Evolutionary conservation across 257 asterid species (phyloP).

Genomic region (Nicotiana tabacum): DNA sequence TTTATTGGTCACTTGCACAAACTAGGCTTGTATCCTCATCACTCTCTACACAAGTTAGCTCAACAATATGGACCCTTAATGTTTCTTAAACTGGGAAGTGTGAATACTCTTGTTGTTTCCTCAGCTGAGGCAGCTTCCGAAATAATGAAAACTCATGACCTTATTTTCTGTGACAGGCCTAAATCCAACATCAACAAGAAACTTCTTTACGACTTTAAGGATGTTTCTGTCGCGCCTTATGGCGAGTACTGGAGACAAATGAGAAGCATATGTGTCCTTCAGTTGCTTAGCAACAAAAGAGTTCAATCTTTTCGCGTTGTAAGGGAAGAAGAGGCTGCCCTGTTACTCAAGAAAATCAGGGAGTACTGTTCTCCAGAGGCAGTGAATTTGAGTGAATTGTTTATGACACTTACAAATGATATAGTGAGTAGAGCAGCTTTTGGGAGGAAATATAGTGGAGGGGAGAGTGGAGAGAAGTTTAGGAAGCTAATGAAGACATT

Average conservation of each 20-base stretch:
- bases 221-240: conserved; percentile 30
- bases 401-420: conserved; percentile 29
- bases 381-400: conserved; percentile 25
- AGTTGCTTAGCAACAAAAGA: conserved; percentile 36
- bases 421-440: conserved; percentile 36
- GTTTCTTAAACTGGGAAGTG: conserved; percentile 37
- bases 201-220: conserved; percentile 20
- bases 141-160: conserved; percentile 42
- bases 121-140: conserved; percentile 40
- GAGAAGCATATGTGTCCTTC: conserved; percentile 37
- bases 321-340: conserved; percentile 36
- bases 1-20: conserved; percentile 42
- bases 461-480: conserved; percentile 27
- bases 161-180: conserved; percentile 38
- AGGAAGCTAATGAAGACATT: conserved; percentile 20
- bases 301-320: conserved; percentile 31
- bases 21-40: conserved; percentile 37
- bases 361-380: neutral
- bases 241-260: conserved; percentile 47
- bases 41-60: conserved; percentile 29
- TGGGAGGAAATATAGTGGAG: conserved; percentile 35
- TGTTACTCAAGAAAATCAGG: conserved; percentile 8
- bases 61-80: conserved; percentile 37
- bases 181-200: conserved; percentile 16
- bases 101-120: conserved; percentile 35